Conservation (phyloP, 495 filamentous ascomycete genomes). For the Xylaria grammica region DNA sequence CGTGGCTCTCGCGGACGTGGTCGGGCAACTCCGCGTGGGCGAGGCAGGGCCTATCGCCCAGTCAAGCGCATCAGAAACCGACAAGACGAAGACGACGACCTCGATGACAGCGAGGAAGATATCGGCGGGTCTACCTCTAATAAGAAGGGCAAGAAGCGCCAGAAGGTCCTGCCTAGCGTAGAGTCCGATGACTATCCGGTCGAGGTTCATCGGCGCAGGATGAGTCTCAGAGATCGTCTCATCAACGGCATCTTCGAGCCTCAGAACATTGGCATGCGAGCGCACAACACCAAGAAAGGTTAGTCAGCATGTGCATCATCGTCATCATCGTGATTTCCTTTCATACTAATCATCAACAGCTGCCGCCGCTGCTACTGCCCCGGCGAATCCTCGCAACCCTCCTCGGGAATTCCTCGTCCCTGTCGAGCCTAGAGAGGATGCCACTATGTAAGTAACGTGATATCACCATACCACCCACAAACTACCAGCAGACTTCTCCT, state of each 20-base stretch:
- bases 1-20: neutral
- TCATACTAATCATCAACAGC: neutral
- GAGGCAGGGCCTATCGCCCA: neutral
- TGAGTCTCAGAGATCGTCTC: constrained; percentile 10
- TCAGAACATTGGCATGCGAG: constrained; percentile 9
- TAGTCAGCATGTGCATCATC: neutral
- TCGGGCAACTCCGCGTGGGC: neutral
- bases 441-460: neutral
- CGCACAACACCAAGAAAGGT: constrained; percentile 7
- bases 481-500: no score
- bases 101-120: neutral
- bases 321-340: neutral
- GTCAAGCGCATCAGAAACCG: neutral
- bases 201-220: constrained; percentile 1
- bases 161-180: neutral
- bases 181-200: neutral
- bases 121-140: neutral
- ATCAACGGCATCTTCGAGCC: neutral
- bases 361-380: neutral
- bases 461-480: neutral
- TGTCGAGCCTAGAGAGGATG: neutral
- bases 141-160: neutral
- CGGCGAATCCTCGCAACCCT: neutral
- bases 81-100: no score
- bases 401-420: constrained; percentile 5